These are phyloP conservation scores for Hondaea fermentalgiana DNA, from an alignment of 108 stramenopile genomes.

Conservation along the genomic window DNA sequence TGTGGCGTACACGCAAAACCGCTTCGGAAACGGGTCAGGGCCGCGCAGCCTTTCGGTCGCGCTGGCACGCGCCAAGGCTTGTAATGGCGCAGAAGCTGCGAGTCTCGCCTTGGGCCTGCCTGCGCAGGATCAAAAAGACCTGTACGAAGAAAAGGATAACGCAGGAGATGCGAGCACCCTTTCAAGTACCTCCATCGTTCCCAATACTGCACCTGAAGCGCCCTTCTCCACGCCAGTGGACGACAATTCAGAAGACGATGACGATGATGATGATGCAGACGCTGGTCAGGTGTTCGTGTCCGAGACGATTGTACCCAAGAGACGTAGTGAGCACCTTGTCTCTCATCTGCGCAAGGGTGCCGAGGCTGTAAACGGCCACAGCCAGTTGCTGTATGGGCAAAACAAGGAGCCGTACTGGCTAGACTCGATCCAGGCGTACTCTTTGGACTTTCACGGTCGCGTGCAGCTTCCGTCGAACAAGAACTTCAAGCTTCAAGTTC, in stretches of 20 bases:
- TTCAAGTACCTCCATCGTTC: too few species aligned
- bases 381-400: not conserved
- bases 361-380: not conserved
- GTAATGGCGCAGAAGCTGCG: not conserved
- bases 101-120: not conserved
- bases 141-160: too few species aligned
- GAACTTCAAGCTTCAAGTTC: not conserved
- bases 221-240: not conserved
- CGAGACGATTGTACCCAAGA: not conserved
- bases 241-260: not conserved
- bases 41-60: not conserved
- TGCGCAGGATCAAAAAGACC: not conserved
- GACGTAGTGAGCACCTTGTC: not conserved
- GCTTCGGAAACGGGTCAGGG: not conserved
- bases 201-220: too few species aligned
- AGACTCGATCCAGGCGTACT: not conserved
- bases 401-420: conserved; percentile 13
- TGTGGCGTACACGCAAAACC: not conserved
- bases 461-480: not conserved
- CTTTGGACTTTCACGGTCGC: not conserved
- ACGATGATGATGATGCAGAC: not conserved
- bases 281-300: not conserved
- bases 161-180: too few species aligned
- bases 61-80: not conserved
- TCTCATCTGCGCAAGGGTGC: not conserved